Percentiles rank a stretch among this genome's conserved stretches.
Conservation (phyloP, 2,329 filamentous ascomycete genomes). For the Aspergillus sp. region DNA sequence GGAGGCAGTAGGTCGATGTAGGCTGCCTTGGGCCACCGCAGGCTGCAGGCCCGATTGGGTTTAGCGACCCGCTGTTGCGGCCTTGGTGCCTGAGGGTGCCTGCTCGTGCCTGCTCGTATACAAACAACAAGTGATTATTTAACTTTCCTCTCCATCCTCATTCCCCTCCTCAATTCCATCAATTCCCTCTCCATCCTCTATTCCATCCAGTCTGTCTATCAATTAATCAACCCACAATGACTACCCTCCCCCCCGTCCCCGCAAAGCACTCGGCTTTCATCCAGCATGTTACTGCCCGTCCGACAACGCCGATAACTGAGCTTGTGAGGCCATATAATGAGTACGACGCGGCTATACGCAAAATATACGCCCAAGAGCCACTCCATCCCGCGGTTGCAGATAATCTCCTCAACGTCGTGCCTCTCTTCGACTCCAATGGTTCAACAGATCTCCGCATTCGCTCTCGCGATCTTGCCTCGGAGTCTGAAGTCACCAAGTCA, state of each 20-base stretch:
- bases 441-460: constrained; percentile 27
- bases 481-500: constrained; percentile 29
- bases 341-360: constrained; percentile 37
- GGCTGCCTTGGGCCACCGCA: too few species aligned
- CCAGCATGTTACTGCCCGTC: constrained; percentile 24
- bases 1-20: too few species aligned
- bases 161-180: too few species aligned
- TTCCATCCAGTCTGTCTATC: neutral
- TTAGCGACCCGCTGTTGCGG: too few species aligned
- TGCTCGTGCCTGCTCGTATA: too few species aligned
- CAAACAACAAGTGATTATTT: too few species aligned
- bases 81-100: too few species aligned
- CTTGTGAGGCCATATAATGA: constrained; percentile 37
- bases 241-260: constrained; percentile 19
- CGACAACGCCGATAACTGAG: constrained; percentile 26
- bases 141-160: too few species aligned
- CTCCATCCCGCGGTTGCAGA: constrained; percentile 28
- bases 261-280: constrained; percentile 29
- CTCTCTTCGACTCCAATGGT: constrained; percentile 30
- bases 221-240: neutral
- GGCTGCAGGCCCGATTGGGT: too few species aligned
- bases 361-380: constrained; percentile 41
- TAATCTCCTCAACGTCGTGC: constrained; percentile 35
- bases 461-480: constrained; percentile 32
- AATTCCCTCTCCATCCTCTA: neutral